Percentiles rank a stretch among this genome's conserved stretches.
phyloP scores from a whole-genome alignment of 2,329 filamentous ascomycete genomes.

The Gaeumannomyces tritici region DNA sequence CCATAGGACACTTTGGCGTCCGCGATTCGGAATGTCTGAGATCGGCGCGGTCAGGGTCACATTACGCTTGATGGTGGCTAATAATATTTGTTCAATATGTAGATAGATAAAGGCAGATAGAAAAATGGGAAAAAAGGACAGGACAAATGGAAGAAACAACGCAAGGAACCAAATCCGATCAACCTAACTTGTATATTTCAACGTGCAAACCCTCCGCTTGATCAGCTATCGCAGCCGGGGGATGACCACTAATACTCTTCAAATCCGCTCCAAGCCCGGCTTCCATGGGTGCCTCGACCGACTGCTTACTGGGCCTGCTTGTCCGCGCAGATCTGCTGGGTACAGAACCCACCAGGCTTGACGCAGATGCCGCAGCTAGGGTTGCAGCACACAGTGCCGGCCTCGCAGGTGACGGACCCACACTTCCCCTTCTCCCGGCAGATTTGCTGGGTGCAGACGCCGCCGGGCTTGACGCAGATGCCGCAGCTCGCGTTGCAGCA shows the following conservation, averaged over 20 bases:
- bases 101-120: no score
- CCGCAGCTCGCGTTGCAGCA: conserved; percentile 15
- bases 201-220: no score
- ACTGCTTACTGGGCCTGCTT: background rate
- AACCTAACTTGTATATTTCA: no score
- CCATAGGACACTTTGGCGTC: background rate
- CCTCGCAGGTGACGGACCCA: no score
- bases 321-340: conserved; percentile 9
- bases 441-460: conserved; percentile 10
- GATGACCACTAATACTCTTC: no score
- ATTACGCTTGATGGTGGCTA: background rate
- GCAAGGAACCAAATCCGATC: no score
- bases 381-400: conserved; percentile 11
- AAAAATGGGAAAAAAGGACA: no score
- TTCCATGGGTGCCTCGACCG: background rate
- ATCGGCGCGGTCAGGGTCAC: background rate
- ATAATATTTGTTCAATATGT: background rate
- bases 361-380: conserved; percentile 13
- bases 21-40: background rate
- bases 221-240: no score
- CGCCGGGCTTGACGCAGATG: conserved; percentile 10
- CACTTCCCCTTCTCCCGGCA: conserved; percentile 3
- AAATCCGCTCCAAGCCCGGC: background rate
- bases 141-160: no score
- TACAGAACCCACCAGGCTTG: conserved; percentile 9